A percentile compares a stretch with the other conserved stretches of the same genome.
Conservation (phyloP, 108 stramenopile species). For the Cyclotella kingstonii region DNA sequence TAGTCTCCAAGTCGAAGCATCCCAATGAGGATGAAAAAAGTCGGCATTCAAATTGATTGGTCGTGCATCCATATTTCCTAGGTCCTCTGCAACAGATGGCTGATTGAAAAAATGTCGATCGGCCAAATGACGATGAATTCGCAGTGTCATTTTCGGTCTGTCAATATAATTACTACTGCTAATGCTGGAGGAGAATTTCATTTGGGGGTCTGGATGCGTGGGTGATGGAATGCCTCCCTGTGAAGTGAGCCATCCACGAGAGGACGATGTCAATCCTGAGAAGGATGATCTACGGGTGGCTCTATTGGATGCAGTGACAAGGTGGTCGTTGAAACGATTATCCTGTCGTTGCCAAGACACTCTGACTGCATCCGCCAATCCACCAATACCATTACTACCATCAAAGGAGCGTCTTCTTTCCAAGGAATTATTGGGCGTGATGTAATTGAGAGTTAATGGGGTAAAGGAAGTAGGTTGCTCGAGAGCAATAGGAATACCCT, state of each 20-base stretch:
- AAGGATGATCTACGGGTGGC: too few species aligned
- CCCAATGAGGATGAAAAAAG: conserved; percentile 71
- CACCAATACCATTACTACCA: too few species aligned
- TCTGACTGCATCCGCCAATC: too few species aligned
- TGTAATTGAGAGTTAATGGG: background rate
- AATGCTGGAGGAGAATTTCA: background rate
- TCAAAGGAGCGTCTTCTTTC: background rate
- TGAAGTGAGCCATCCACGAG: too few species aligned
- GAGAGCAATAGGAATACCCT: conserved; percentile 5
- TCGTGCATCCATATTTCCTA: conserved; percentile 51
- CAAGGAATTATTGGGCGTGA: background rate
- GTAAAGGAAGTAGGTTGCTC: background rate
- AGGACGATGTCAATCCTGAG: too few species aligned
- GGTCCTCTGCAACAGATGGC: conserved; percentile 48
- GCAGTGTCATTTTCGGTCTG: conserved; percentile 47
- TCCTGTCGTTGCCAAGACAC: too few species aligned
- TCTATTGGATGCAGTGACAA: too few species aligned
- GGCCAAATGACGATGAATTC: conserved; percentile 72
- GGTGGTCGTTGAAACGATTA: too few species aligned
- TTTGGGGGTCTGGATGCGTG: background rate
- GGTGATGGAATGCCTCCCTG: too few species aligned
- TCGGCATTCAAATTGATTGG: conserved; percentile 63
- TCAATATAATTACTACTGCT: background rate
- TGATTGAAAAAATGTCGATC: conserved; percentile 69
- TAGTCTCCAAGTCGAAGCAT: too few species aligned